Conservation (phyloP, 2,329 filamentous ascomycete genomes). For the Penicillium sp. region DNA sequence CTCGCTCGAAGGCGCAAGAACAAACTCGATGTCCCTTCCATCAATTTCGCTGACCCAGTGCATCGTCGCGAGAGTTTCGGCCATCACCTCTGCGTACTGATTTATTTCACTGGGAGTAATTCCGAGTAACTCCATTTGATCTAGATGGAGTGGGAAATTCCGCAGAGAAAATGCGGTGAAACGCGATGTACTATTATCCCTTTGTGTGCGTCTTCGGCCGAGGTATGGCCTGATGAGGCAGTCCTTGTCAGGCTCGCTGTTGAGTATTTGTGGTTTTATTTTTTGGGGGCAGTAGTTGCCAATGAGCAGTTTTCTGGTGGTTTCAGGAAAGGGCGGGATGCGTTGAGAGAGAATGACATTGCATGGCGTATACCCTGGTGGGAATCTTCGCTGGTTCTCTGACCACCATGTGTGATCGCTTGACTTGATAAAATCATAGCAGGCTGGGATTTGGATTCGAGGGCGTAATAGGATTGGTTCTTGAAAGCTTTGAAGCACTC, state of each 20-base stretch:
- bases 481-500: neutral
- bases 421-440: neutral
- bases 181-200: conserved; percentile 11
- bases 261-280: conserved; percentile 26
- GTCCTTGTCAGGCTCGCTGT: conserved; percentile 41
- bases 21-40: conserved; percentile 59
- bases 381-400: neutral
- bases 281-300: conserved; percentile 34
- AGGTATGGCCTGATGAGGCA: conserved; percentile 55
- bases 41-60: conserved; percentile 53
- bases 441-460: neutral
- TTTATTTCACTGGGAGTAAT: conserved; percentile 28
- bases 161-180: conserved; percentile 42
- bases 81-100: conserved; percentile 50
- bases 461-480: no score
- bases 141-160: conserved; percentile 53
- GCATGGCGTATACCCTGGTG: neutral
- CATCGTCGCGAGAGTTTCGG: conserved; percentile 52
- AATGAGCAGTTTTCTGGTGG: conserved; percentile 32
- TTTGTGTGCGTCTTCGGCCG: conserved; percentile 36
- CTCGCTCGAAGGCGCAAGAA: conserved; percentile 39
- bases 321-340: conserved; percentile 23
- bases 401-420: neutral
- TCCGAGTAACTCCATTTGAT: conserved; percentile 51
- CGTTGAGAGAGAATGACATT: neutral